Conservation (phyloP, 192 early-diverging fungal species). For the Dimargaris cristalligena region DNA sequence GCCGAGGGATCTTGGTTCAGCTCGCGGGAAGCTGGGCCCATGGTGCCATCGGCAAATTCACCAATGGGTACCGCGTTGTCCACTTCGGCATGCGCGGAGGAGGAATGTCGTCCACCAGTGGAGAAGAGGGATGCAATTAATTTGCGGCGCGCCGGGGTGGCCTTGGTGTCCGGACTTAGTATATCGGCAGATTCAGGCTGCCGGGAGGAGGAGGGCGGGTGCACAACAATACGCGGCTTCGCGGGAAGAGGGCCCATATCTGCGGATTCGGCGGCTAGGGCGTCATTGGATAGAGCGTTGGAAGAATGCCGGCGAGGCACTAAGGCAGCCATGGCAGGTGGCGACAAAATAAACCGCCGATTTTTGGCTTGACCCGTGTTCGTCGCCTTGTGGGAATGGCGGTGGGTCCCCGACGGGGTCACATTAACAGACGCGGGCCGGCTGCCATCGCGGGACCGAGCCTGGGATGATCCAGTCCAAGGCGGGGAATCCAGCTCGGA, state of each 20-base stretch:
- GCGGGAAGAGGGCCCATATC: background rate
- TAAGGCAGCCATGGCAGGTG: background rate
- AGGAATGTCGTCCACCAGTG: background rate
- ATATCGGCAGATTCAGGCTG: background rate
- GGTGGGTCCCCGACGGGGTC: too few species aligned
- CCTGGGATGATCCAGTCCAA: background rate
- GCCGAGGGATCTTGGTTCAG: background rate
- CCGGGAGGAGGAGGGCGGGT: background rate
- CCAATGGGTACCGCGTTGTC: background rate
- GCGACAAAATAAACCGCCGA: background rate
- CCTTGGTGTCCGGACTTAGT: background rate
- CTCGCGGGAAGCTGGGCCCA: background rate
- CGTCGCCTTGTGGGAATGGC: too few species aligned
- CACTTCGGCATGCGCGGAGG: background rate
- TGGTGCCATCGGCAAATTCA: background rate
- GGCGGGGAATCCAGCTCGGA: background rate
- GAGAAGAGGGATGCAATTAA: too few species aligned
- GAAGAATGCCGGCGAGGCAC: constrained; percentile 9
- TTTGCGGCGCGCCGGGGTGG: background rate
- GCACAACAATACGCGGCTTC: background rate
- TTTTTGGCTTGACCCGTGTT: background rate
- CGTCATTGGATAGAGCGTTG: background rate
- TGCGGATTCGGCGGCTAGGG: background rate
- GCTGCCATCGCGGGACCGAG: too few species aligned
- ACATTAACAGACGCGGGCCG: too few species aligned